Conservation (phyloP, 345 rosid genomes). For the Sonneratia caseolaris region DNA sequence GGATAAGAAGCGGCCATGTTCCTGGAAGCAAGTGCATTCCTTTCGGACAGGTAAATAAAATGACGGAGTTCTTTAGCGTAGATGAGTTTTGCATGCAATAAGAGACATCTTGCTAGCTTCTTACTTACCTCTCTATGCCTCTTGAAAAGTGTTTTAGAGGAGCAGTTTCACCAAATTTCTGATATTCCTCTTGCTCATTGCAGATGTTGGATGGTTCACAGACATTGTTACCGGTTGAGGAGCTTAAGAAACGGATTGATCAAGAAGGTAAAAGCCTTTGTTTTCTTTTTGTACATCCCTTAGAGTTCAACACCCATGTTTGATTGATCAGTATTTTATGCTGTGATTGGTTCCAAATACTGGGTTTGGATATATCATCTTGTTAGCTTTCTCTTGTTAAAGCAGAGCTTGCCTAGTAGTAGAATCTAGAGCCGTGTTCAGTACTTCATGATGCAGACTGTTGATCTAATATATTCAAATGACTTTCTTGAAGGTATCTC, state of each 20-base stretch:
- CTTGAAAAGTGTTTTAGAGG: not conserved
- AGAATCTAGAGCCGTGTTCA: not conserved
- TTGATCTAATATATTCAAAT: not conserved
- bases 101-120: not conserved
- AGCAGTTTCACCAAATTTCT: not conserved
- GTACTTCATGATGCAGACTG: not conserved
- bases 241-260: constrained; percentile 72
- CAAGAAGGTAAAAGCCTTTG: constrained; percentile 50
- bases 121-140: not conserved
- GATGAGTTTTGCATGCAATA: not conserved
- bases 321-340: not conserved
- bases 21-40: constrained; percentile 97
- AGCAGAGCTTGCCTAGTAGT: not conserved
- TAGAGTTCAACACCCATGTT: not conserved
- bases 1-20: constrained; percentile 86
- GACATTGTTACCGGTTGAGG: constrained; percentile 63
- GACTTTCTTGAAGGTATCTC: constrained; percentile 52
- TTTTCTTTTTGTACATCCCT: not conserved
- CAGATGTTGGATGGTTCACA: constrained; percentile 85
- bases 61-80: not conserved
- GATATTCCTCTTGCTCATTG: constrained; percentile 14
- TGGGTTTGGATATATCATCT: not conserved
- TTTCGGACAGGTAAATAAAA: constrained; percentile 49
- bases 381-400: not conserved
- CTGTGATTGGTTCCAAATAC: not conserved